Conservation (phyloP, 345 rosid genomes). For the Turritis glabra region DNA sequence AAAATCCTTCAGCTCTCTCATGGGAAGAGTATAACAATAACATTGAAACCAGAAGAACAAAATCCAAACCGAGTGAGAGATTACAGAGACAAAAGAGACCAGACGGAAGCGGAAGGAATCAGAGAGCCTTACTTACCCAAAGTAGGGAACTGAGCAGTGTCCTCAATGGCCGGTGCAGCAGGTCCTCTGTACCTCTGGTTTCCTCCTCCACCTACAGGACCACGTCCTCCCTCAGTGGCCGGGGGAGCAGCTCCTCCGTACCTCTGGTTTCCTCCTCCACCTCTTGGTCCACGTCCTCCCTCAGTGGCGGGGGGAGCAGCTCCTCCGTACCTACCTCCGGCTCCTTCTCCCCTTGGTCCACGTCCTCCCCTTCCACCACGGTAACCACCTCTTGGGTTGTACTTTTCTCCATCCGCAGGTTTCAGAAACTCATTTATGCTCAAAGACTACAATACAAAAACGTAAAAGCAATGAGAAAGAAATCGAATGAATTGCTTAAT, state of each 20-base stretch:
- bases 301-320: not conserved
- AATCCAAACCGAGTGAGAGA: constrained; percentile 23
- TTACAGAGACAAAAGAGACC: constrained; percentile 14
- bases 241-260: too few relatives aligned
- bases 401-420: constrained; percentile 62
- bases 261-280: constrained; percentile 54
- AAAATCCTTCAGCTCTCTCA: constrained; percentile 32
- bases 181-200: not conserved
- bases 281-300: constrained; percentile 39
- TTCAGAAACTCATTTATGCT: constrained; percentile 73
- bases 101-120: not conserved
- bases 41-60: constrained; percentile 23
- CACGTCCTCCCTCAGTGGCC: constrained; percentile 41
- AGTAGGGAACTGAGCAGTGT: constrained; percentile 71
- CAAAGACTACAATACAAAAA: constrained; percentile 45
- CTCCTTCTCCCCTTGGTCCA: constrained; percentile 40
- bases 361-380: constrained; percentile 53
- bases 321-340: not conserved
- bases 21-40: constrained; percentile 10
- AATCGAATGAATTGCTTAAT: not conserved
- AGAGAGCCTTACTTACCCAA: constrained; percentile 44
- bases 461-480: not conserved
- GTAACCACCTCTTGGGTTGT: constrained; percentile 46
- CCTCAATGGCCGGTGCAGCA: constrained; percentile 58
- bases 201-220: not conserved